Evolutionary conservation across 495 filamentous ascomycete species (phyloP), one percentile per base, ranked within the genome.

Genomic region (Aspergillus cavernicola): DNA sequence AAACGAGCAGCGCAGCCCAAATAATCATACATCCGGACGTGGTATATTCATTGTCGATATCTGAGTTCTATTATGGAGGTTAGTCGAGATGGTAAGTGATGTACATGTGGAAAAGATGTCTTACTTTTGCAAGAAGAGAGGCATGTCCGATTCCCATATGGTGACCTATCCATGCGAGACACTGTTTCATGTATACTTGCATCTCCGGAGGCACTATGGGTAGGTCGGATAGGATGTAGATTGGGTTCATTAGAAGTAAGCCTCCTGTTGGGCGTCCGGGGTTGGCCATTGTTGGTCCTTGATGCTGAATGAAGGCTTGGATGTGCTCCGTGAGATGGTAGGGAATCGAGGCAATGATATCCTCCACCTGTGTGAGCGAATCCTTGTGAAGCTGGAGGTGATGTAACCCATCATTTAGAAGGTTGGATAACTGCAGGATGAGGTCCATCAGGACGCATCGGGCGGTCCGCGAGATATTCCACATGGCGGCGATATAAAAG

Each of bases 71-170:
- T 29, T 15, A 26, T 3, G 2, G 23, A 16, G 32, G 32, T 35
- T 35, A 35, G 32, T 10, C 4, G 4, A 35, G 32, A 32, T 16
- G 26, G 31, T 9, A 23, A 35, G 16, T 32, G 23, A 23, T 8
- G 1, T 6, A 38, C 11, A 23, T 19, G 3, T 6, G 28, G 18
- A 15, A 29, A n/a, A 35, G n/a, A 22, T 12, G 36, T 40, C n/a
- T 42, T n/a, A 58, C 58, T 31, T 57, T 43, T 8, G 58, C 58
- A 5, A 64, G 36, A n/a, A 62, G 31, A 22, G 52, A 31, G 24
- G 68, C 68, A 44, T 69, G 66, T 38, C 66, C 65, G 40, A 69
- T 58, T 2, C 68, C 68, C 63, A 69, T 68, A 23, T 60, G 37
- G n/a, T 24, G n/a, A 13, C 52, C 61, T 24, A 69, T 68, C 66